Base-by-base conservation (phyloP, 805 yeast species). In the Candida manassasensis region DNA sequence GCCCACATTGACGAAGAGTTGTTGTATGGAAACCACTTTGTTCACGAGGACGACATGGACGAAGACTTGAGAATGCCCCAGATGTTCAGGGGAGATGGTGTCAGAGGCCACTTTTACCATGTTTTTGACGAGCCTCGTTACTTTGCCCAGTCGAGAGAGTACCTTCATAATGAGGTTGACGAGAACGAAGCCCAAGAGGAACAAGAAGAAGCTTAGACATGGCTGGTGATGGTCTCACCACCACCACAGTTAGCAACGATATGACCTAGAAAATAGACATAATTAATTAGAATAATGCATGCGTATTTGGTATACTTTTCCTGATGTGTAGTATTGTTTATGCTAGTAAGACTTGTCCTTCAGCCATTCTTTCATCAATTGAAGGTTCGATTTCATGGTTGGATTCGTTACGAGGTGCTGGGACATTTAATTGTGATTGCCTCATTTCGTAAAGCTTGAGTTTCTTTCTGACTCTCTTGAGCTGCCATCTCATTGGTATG, bases 81-180 rank as follows among this genome's bases (percentile, higher is more conserved):
- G 6, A 62, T 75, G 48, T 88, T 90, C 59, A 70, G 77, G 44
- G 97, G 95, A 8, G 89, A 84, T 19, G 98, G 98, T 31, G 89
- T 88, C 16, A 77, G 96, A 45, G 97, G 90, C 2, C 98, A 93
- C 58, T 70, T 77, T 44, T 93, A 83, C 69, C 97, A 93, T 57
- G 98, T 93, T 1, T 88, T 93, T 59, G 93, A 87, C 45, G 93
- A 84, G 57, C 98, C 98, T 3, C 73, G 95, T 44, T 89, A 89
- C 54, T 87, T 75, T 50, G 70, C 65, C 8, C 64, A 42, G 28
- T 18, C 32, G 15, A 27, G 19, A 14, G 8, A 7, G 10, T 19
- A 19, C n/a, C n/a, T n/a, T n/a, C n/a, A n/a, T n/a, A n/a, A n/a
- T n/a, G n/a, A n/a, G n/a, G n/a, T n/a, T n/a, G n/a, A n/a, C n/a